These are phyloP conservation scores for Thielaviopsis populi DNA, from an alignment of 2,329 filamentous ascomycete genomes.

Conservation along the genomic window DNA sequence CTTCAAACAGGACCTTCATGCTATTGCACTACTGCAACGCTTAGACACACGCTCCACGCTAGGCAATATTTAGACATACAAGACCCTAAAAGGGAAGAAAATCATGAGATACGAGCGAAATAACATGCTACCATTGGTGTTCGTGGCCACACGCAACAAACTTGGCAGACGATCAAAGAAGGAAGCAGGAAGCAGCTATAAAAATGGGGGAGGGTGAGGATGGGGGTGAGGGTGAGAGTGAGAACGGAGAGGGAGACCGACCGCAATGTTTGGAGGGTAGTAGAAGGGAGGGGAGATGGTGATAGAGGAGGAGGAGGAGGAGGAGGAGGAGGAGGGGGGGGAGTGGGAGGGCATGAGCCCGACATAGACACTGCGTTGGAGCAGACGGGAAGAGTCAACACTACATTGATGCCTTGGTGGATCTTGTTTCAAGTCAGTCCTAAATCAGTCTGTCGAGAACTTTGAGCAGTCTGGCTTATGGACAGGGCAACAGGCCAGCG, in stretches of 20 bases:
- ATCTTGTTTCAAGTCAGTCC: background rate
- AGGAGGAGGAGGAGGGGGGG: too few species aligned
- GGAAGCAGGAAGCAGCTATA: background rate
- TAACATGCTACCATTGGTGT: background rate
- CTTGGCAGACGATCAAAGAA: background rate
- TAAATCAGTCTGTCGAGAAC: background rate
- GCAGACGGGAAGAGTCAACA: background rate
- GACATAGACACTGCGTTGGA: background rate
- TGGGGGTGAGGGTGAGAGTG: too few species aligned
- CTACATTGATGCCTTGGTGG: background rate
- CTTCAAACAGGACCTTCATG: background rate
- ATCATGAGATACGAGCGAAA: background rate
- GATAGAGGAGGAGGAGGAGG: too few species aligned
- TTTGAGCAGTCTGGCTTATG: too few species aligned
- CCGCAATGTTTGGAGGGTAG: too few species aligned
- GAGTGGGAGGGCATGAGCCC: too few species aligned
- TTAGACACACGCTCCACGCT: background rate
- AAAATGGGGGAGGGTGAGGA: too few species aligned
- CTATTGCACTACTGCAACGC: slow-evolving; percentile 7
- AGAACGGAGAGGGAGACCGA: too few species aligned
- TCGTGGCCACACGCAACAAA: background rate
- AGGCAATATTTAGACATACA: background rate
- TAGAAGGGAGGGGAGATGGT: too few species aligned
- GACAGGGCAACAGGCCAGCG: too few species aligned
- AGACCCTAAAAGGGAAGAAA: background rate